These are phyloP conservation scores for Lagenaria siceraria DNA, from an alignment of 306 rosid genomes.

Conservation along the genomic window DNA sequence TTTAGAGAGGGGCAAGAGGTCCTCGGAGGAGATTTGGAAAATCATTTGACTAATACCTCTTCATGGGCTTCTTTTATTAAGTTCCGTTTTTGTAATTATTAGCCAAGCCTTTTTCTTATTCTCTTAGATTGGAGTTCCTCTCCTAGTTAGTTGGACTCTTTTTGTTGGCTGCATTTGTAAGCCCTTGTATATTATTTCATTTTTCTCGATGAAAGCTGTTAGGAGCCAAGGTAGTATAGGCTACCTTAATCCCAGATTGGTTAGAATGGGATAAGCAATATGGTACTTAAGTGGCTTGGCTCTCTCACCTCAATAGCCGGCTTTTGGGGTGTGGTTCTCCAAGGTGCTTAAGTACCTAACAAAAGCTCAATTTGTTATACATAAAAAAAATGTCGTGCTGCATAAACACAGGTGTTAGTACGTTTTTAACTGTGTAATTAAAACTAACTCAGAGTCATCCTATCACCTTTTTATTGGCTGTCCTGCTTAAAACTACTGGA, in stretches of 20 bases:
- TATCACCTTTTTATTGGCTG: too few relatives aligned
- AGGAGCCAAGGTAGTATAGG: too few relatives aligned
- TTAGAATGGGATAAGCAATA: too few relatives aligned
- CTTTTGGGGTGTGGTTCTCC: too few relatives aligned
- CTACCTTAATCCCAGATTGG: too few relatives aligned
- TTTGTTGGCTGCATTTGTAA: neutral
- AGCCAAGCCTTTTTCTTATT: neutral
- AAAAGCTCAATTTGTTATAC: neutral
- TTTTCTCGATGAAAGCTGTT: neutral
- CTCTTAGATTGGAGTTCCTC: neutral
- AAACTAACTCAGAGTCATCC: too few relatives aligned
- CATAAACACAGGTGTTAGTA: neutral
- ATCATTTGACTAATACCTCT: neutral
- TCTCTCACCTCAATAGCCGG: too few relatives aligned
- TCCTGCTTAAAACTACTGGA: too few relatives aligned
- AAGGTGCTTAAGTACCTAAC: too few relatives aligned
- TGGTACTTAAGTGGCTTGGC: too few relatives aligned
- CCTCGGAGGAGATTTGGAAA: neutral
- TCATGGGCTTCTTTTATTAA: neutral
- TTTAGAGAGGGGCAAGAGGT: neutral
- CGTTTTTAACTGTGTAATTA: neutral
- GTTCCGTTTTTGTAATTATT: neutral
- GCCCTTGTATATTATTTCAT: neutral
- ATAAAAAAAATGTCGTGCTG: neutral
- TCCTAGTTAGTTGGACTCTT: neutral